Evolutionary conservation across 768 basidiomycete species (phyloP).

Genomic region (Tephrocybe sp.): DNA sequence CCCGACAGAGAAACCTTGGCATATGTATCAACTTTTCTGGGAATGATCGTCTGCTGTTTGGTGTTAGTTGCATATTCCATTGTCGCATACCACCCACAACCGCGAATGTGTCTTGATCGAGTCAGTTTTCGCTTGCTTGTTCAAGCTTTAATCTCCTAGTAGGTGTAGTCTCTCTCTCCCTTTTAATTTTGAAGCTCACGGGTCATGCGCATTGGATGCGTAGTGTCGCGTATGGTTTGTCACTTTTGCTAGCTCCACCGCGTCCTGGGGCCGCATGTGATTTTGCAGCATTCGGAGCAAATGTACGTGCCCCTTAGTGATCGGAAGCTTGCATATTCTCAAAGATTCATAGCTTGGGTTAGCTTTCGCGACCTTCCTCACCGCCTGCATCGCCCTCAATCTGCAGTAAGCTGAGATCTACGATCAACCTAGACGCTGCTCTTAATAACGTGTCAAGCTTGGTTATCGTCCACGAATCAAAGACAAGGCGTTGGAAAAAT

Average conservation of each 20-base stretch:
- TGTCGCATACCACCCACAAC: not conserved
- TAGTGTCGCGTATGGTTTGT: constrained; percentile 25
- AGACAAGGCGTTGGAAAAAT: constrained; percentile 26
- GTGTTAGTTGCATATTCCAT: constrained; percentile 10
- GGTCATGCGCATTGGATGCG: too few species aligned
- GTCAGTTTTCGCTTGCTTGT: constrained; percentile 15
- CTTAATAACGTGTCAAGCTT: constrained; percentile 11
- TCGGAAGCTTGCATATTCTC: not conserved
- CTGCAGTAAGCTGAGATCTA: constrained; percentile 17
- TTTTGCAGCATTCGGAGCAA: constrained; percentile 22
- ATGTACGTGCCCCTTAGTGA: constrained; percentile 12
- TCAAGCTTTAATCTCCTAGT: constrained; percentile 11
- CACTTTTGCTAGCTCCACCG: constrained; percentile 10
- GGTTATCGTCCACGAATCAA: constrained; percentile 24
- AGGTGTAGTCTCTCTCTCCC: not conserved
- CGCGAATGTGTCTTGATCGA: constrained; percentile 10
- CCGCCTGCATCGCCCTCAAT: constrained; percentile 26
- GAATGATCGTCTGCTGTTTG: constrained; percentile 11
- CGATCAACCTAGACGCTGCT: not conserved
- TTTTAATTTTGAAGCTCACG: not conserved
- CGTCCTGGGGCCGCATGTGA: constrained; percentile 15
- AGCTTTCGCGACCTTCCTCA: constrained; percentile 22
- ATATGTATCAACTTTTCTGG: constrained; percentile 12
- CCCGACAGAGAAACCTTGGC: constrained; percentile 10
- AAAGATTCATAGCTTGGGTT: not conserved